These are phyloP conservation scores for Aspergillus cristatus DNA, from an alignment of 495 filamentous ascomycete genomes.

Conservation along the genomic window DNA sequence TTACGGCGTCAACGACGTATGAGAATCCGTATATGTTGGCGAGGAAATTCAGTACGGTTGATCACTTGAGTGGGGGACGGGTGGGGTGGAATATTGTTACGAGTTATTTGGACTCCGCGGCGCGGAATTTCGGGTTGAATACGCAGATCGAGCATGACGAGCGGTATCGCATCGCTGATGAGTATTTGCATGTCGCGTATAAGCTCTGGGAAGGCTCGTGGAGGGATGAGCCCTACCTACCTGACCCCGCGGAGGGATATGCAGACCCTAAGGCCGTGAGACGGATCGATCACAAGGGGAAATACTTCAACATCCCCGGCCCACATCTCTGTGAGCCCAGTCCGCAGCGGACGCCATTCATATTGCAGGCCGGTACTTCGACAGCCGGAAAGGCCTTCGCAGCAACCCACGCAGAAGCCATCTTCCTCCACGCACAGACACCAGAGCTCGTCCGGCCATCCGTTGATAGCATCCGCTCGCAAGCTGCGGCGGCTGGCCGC, in stretches of 20 bases:
- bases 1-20: constrained; percentile 59
- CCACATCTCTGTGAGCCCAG: constrained; percentile 57
- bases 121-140: constrained; percentile 49
- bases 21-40: constrained; percentile 63
- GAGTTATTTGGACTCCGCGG: constrained; percentile 55
- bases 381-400: constrained; percentile 54
- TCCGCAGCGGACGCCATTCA: constrained; percentile 57
- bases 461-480: constrained; percentile 39
- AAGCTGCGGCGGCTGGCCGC: constrained; percentile 33
- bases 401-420: constrained; percentile 48
- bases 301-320: constrained; percentile 56
- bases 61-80: constrained; percentile 57
- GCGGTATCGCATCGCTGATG: constrained; percentile 56
- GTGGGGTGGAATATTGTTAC: constrained; percentile 64
- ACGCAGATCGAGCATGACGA: constrained; percentile 57
- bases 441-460: constrained; percentile 35
- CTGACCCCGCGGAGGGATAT: constrained; percentile 36
- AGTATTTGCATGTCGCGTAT: constrained; percentile 60
- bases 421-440: constrained; percentile 41
- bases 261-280: constrained; percentile 48
- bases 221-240: constrained; percentile 49
- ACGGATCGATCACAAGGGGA: constrained; percentile 56
- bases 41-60: constrained; percentile 53
- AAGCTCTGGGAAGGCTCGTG: constrained; percentile 60
- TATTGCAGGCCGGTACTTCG: constrained; percentile 57